Conservation (phyloP, 2,329 filamentous ascomycete genomes). For the Ceratocystis lukuohia region DNA sequence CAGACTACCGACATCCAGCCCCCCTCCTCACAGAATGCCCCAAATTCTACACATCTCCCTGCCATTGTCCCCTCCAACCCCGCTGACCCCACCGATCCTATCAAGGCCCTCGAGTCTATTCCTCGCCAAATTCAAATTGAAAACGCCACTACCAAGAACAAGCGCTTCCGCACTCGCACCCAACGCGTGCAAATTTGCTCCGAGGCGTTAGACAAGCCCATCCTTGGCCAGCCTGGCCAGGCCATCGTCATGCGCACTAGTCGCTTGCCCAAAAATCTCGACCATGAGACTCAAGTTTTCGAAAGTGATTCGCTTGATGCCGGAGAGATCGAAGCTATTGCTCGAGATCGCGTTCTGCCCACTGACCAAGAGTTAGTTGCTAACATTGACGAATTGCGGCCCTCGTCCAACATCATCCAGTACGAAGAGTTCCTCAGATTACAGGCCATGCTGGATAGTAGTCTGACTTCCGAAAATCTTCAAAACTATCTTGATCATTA, state of each 20-base stretch:
- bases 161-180: conserved; percentile 2
- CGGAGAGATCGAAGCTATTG: conserved; percentile 26
- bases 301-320: conserved; percentile 20
- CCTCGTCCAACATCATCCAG: conserved; percentile 29
- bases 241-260: conserved; percentile 36
- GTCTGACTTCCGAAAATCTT: conserved; percentile 38
- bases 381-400: conserved; percentile 38
- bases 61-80: not conserved
- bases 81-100: conserved; percentile 1
- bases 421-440: conserved; percentile 32
- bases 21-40: not conserved
- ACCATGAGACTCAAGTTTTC: conserved; percentile 1
- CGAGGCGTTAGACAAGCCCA: conserved; percentile 24
- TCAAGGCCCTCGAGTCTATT: conserved; percentile 7
- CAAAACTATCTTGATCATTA: conserved; percentile 28
- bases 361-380: conserved; percentile 28
- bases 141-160: not conserved
- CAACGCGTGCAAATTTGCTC: conserved; percentile 13
- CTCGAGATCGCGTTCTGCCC: conserved; percentile 24
- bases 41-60: not conserved
- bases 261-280: conserved; percentile 12
- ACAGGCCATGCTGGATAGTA: conserved; percentile 27
- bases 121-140: conserved; percentile 10
- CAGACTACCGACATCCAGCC: not conserved
- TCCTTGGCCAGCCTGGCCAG: conserved; percentile 29